These are phyloP conservation scores for Obba rivulosa DNA, from an alignment of 768 basidiomycete genomes.

Conservation along the genomic window DNA sequence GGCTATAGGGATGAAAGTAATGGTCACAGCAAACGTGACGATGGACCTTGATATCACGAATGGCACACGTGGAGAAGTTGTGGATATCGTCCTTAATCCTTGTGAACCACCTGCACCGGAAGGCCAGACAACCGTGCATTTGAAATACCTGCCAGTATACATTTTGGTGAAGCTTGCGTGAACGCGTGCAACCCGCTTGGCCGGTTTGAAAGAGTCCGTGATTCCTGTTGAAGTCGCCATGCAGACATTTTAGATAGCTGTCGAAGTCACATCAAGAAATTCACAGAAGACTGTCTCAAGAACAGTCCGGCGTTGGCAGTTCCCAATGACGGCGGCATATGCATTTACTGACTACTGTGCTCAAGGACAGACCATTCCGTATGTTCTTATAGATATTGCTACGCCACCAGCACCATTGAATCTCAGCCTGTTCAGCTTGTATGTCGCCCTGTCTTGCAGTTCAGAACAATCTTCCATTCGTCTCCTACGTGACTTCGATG, in stretches of 20 bases:
- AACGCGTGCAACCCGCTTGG: constrained; percentile 21
- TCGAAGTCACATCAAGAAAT: constrained; percentile 11
- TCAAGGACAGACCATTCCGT: constrained; percentile 37
- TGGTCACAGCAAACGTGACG: constrained; percentile 21
- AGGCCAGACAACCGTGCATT: constrained; percentile 6
- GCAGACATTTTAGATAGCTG: neutral
- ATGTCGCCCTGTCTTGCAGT: constrained; percentile 37
- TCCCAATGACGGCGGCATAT: constrained; percentile 32
- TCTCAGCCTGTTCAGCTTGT: constrained; percentile 33
- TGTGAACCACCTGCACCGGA: constrained; percentile 20
- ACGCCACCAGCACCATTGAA: constrained; percentile 25
- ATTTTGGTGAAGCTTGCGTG: constrained; percentile 28
- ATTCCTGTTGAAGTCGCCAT: constrained; percentile 28
- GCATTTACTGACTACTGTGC: constrained; percentile 38
- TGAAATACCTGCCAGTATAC: constrained; percentile 25
- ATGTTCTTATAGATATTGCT: constrained; percentile 34
- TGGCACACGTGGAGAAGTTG: constrained; percentile 27
- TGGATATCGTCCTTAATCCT: constrained; percentile 29
- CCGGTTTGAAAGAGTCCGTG: constrained; percentile 24
- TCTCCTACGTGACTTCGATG: constrained; percentile 26
- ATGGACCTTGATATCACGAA: constrained; percentile 38
- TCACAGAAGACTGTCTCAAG: neutral
- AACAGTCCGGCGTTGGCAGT: constrained; percentile 21
- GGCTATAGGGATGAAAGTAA: constrained; percentile 29
- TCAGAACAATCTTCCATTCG: constrained; percentile 21